These are phyloP conservation scores for Colletotrichum sidae DNA, from an alignment of 2,329 filamentous ascomycete genomes.

Conservation along the genomic window DNA sequence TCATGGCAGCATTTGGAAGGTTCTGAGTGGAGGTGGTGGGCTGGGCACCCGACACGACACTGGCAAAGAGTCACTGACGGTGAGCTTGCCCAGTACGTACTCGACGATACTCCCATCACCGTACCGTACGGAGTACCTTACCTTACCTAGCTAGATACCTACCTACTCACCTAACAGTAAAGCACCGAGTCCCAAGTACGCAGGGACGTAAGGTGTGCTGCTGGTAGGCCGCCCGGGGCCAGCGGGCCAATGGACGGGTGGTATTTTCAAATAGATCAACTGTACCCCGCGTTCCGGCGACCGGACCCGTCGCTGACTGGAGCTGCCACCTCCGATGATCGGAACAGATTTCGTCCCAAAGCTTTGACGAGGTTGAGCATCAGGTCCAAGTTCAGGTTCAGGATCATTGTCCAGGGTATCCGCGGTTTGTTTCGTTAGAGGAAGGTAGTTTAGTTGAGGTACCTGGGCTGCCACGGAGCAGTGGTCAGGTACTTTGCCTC, in stretches of 20 bases:
- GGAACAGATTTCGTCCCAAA: conserved; percentile 38
- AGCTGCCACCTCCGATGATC: conserved; percentile 46
- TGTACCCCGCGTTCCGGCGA: conserved; percentile 51
- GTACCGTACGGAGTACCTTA: no score
- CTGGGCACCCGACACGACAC: neutral
- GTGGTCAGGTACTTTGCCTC: conserved; percentile 2
- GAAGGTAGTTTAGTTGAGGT: no score
- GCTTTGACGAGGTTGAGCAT: conserved; percentile 3
- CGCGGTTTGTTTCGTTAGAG: no score
- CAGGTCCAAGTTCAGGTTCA: no score
- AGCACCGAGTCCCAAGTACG: no score
- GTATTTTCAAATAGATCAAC: conserved; percentile 47
- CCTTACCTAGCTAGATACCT: no score
- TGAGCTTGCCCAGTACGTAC: no score
- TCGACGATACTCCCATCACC: no score
- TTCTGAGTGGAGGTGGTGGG: conserved; percentile 22
- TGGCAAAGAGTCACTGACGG: no score
- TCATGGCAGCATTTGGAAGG: conserved; percentile 26
- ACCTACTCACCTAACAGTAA: no score
- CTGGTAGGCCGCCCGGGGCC: conserved; percentile 20
- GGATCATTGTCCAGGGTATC: neutral
- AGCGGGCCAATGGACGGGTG: conserved; percentile 43
- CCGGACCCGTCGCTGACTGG: conserved; percentile 42
- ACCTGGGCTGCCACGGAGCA: no score
- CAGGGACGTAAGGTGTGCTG: no score